phyloP scores from a whole-genome alignment of 1,284 basidiomycete genomes.

The Ganoderma multipileum region DNA sequence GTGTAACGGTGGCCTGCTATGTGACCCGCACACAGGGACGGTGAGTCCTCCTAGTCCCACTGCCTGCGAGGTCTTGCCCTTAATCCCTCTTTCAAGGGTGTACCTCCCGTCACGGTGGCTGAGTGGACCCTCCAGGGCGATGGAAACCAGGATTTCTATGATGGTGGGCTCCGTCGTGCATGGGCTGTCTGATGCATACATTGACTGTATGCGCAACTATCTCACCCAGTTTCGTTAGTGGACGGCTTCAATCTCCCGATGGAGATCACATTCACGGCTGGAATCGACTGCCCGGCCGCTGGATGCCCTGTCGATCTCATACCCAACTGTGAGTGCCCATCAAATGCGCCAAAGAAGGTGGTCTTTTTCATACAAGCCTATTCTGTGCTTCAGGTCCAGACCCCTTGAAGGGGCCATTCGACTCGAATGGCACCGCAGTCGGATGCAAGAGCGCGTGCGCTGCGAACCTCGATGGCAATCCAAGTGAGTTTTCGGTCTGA shows the following conservation, averaged over 20 bases:
- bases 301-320: constrained; percentile 52
- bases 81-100: constrained; percentile 36
- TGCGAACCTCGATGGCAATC: constrained; percentile 47
- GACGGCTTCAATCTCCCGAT: constrained; percentile 52
- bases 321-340: constrained; percentile 39
- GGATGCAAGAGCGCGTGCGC: constrained; percentile 53
- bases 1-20: constrained; percentile 55
- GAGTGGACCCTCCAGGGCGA: constrained; percentile 49
- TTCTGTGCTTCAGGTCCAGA: constrained; percentile 39
- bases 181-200: background rate
- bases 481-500: constrained; percentile 32
- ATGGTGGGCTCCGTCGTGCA: constrained; percentile 33
- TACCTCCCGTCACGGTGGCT: constrained; percentile 51
- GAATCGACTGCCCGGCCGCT: constrained; percentile 46
- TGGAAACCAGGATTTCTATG: constrained; percentile 47
- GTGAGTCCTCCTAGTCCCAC: constrained; percentile 27
- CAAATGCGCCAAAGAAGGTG: background rate
- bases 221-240: constrained; percentile 42
- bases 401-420: constrained; percentile 40
- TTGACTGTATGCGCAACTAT: background rate
- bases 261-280: constrained; percentile 44
- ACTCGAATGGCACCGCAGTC: constrained; percentile 46
- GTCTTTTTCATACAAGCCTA: background rate
- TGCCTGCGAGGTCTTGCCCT: background rate
- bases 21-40: constrained; percentile 45